Base-by-base conservation (phyloP, 352 stramenopile species). In the Elongisporangium undulatum region DNA sequence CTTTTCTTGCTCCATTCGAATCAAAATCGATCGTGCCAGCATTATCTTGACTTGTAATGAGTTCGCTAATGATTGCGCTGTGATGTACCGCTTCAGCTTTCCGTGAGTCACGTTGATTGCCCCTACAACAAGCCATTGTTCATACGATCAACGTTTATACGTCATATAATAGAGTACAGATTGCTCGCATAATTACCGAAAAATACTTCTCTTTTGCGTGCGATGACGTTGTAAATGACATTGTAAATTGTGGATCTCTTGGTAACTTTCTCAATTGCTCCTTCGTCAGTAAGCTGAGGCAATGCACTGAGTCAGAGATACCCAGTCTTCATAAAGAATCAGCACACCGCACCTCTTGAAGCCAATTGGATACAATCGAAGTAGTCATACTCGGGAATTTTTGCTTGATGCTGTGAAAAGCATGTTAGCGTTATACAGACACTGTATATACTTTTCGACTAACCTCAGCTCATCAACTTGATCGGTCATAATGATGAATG, bases 1-100 rank as follows among this genome's bases (percentile, higher is more conserved):
- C 3, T 69, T 71, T 50, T 79, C 65, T 41, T 74, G 56, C 49
- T 72, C 56, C 71, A 79, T 79, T 19, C 64, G 68, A 24, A 60
- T n/a, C 7, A 79, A 45, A 10, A 79, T 49, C 13, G 71, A 53
- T 29, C 71, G 61, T 26, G 65, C 51, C 17, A 72, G 26, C 9
- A 49, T 15, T 1, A 50, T 19, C 8, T 55, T 48, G 12, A 69
- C 55, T 10, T 26, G 48, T 19, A 79, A 26, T 15, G 52, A 66
- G 6, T 56, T 60, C 15, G 68, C 20, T 26, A 79, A 38, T 1
- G n/a, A 51, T 39, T 68, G 22, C 0, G 58, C 49, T 7, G 64
- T 69, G 13, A 75, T 64, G 38, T 63, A 50, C 0, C 68, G 61
- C 53, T 74, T 69, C 41, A 76, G 41, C 51, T 69, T 74, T n/a